Percentiles rank a stretch among this genome's conserved stretches.
Conservation (phyloP, 75 land plant species). For the Adiantum capillusveneris region DNA sequence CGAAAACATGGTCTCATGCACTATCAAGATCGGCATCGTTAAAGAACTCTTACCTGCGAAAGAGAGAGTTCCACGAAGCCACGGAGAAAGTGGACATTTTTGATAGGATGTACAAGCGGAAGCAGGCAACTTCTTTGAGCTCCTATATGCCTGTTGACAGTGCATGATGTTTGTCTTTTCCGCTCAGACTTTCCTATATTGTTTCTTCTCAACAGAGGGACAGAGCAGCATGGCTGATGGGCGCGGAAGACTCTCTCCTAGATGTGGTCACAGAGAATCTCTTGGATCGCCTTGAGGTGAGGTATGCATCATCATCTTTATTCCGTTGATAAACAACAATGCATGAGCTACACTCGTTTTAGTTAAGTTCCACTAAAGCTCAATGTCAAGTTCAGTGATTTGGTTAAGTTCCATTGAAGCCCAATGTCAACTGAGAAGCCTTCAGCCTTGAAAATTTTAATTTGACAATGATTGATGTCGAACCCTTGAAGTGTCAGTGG, state of each 20-base stretch:
- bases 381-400: too few species aligned
- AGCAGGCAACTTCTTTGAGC: constrained; percentile 13
- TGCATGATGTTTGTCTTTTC: background rate
- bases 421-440: too few species aligned
- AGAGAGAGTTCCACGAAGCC: background rate
- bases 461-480: too few species aligned
- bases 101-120: constrained; percentile 30
- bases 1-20: background rate
- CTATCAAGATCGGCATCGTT: background rate
- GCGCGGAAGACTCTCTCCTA: constrained; percentile 44
- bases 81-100: constrained; percentile 23
- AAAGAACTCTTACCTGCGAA: background rate
- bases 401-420: too few species aligned
- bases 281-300: constrained; percentile 80
- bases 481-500: too few species aligned
- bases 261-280: constrained; percentile 84
- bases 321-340: too few species aligned
- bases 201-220: constrained; percentile 48
- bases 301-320: constrained; percentile 1
- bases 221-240: constrained; percentile 82
- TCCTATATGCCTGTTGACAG: background rate
- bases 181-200: background rate
- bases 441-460: too few species aligned
- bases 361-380: too few species aligned
- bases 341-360: too few species aligned